Conservation (phyloP, 768 basidiomycete species). For the Dioszegia crocea region DNA sequence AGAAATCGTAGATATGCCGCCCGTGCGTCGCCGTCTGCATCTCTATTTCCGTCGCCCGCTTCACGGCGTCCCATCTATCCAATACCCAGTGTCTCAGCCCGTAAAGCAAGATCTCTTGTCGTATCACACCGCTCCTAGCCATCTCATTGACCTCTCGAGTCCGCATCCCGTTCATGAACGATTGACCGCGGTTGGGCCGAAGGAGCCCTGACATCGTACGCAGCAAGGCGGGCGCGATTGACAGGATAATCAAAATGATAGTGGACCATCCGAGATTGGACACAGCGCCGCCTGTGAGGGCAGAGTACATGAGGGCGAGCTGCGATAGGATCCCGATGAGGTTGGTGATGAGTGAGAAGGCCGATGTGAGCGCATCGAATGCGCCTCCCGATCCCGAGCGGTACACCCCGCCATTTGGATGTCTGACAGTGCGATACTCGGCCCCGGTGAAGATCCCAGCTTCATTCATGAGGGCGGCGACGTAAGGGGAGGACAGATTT, state of each 20-base stretch:
- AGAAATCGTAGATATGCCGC: background rate
- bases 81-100: conserved; percentile 82
- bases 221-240: conserved; percentile 17
- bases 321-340: conserved; percentile 10
- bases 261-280: conserved; percentile 5
- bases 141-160: conserved; percentile 60
- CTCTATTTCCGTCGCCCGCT: conserved; percentile 52
- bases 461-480: conserved; percentile 26
- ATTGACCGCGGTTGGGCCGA: background rate
- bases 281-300: background rate
- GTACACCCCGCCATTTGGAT: too few relatives aligned
- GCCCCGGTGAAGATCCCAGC: conserved; percentile 26
- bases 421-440: background rate
- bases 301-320: conserved; percentile 2
- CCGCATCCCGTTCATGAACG: background rate
- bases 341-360: conserved; percentile 8
- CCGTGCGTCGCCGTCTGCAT: conserved; percentile 1
- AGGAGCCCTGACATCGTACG: conserved; percentile 2
- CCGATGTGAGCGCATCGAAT: conserved; percentile 9
- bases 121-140: conserved; percentile 66
- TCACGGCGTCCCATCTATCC: conserved; percentile 66
- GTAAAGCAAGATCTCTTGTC: conserved; percentile 78
- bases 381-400: background rate
- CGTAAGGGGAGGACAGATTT: conserved; percentile 17
- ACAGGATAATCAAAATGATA: conserved; percentile 13